phyloP scores from a whole-genome alignment of 495 filamentous ascomycete species.

The Geopyxis carbonaria region DNA sequence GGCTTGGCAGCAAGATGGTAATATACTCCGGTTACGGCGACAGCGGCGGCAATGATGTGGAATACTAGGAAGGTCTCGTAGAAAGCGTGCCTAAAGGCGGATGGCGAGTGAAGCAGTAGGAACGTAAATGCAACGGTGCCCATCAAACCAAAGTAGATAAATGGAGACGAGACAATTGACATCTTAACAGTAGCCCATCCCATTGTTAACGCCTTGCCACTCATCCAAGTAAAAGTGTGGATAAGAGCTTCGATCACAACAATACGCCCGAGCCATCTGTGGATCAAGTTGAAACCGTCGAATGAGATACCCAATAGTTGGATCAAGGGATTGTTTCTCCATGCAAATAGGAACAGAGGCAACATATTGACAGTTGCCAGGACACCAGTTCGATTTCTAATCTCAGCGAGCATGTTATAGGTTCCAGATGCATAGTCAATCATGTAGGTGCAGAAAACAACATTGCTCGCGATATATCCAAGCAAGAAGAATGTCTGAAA shows the following conservation, averaged over 20 bases:
- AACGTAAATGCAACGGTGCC: conserved; percentile 42
- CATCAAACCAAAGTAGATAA: conserved; percentile 38
- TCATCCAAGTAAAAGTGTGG: conserved; percentile 52
- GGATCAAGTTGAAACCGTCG: conserved; percentile 88
- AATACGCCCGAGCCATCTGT: conserved; percentile 88
- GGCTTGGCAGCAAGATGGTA: conserved; percentile 47
- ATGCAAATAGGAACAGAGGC: conserved; percentile 72
- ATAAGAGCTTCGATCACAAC: conserved; percentile 58
- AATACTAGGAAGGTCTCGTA: conserved; percentile 73
- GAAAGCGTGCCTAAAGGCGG: conserved; percentile 67
- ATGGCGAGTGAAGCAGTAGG: conserved; percentile 54
- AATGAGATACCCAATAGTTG: conserved; percentile 68
- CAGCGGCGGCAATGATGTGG: conserved; percentile 51
- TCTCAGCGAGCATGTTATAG: conserved; percentile 39
- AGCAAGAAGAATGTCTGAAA: conserved; percentile 63
- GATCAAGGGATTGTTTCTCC: conserved; percentile 89
- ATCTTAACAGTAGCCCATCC: conserved; percentile 33
- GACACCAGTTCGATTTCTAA: conserved; percentile 72
- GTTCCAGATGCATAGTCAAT: conserved; percentile 41
- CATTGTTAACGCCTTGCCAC: conserved; percentile 14
- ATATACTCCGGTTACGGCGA: conserved; percentile 50
- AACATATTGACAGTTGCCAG: conserved; percentile 79
- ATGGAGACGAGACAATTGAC: conserved; percentile 24
- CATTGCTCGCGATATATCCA: conserved; percentile 55
- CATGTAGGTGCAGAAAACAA: conserved; percentile 60